Conservation (phyloP, 2,329 filamentous ascomycete species). For the Cladosporium austrohemisphaericum region DNA sequence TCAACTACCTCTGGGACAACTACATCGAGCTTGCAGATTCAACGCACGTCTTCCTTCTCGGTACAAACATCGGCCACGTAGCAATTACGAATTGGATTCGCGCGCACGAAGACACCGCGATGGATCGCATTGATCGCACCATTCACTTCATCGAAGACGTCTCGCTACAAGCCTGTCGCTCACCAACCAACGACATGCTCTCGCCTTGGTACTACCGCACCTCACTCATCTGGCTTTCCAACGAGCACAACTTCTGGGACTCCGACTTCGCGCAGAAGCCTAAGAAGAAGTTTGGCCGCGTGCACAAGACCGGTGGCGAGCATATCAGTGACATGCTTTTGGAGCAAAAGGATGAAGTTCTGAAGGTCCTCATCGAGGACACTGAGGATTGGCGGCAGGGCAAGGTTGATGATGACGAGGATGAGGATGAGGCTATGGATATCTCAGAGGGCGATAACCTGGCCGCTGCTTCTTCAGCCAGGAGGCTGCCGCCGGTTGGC, state of each 20-base stretch:
- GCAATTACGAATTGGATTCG: constrained; percentile 76
- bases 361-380: constrained; percentile 41
- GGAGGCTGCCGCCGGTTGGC: constrained; percentile 20
- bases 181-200: constrained; percentile 64
- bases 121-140: constrained; percentile 64
- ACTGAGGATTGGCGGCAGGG: constrained; percentile 36
- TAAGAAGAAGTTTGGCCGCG: constrained; percentile 55
- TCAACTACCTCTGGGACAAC: constrained; percentile 93
- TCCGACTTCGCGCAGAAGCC: constrained; percentile 54
- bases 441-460: background rate
- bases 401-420: constrained; percentile 4
- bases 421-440: constrained; percentile 10
- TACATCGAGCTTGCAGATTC: constrained; percentile 74
- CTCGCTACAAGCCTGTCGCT: constrained; percentile 69
- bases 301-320: constrained; percentile 45
- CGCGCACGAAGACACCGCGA: constrained; percentile 63
- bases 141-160: constrained; percentile 77
- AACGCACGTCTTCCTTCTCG: constrained; percentile 77
- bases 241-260: constrained; percentile 71
- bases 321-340: constrained; percentile 56
- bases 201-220: constrained; percentile 81
- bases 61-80: constrained; percentile 82
- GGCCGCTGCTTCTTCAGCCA: background rate
- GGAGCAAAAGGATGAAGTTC: constrained; percentile 50
- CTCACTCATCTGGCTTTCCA: constrained; percentile 73